Base-by-base conservation (phyloP, 495 filamentous ascomycete genomes). In the Tuber aestivum region DNA sequence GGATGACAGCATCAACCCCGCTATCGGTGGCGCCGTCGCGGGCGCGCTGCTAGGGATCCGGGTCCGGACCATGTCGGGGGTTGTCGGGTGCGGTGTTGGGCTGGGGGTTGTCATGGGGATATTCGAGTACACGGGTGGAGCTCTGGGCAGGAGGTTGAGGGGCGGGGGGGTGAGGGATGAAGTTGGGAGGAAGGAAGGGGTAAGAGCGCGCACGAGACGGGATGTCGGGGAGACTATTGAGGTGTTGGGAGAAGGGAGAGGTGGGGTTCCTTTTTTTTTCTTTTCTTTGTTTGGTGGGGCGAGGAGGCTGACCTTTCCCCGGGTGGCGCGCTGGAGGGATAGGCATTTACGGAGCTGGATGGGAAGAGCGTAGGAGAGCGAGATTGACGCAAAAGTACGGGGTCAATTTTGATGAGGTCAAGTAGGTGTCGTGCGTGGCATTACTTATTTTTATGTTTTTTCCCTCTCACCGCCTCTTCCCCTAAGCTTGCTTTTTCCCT, bases 371-470 rank as follows among this genome's bases (percentile, higher is more conserved):
- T 84, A 90, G 96, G 79, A 87, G 89, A 72, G 87, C 93, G 84
- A 89, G 94, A 72, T 88, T 99, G 83, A 92, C 95, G 87, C 89
- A 95, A 86, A 92, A 90, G 78, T 98, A 97, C 81, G 94, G 95
- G 74, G 89, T 97, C 77, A 94, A 97, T 72, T 89, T 98, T 77
- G 85, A 86, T 50, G 84, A 87, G n/a, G 86, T 87, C 7, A 78
- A 79, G 71, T 65, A 75, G 79, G 38, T 78, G 79, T 72, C 78
- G 73, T 37, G 21, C 27, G 21, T 18, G 45, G 20, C 23, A 12
- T 48, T 27, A 32, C 6, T 27, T 18, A 20, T 71, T 44, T 71
- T 35, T 18, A 18, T 45, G 8, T 41, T 4, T 23, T 20, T 10
- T 56, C 48, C 7, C n/a, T 61, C 12, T 61, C 42, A 5, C 42